phyloP scores from a whole-genome alignment of 2,329 filamentous ascomycete species.

The Fusarium tricinctum region DNA sequence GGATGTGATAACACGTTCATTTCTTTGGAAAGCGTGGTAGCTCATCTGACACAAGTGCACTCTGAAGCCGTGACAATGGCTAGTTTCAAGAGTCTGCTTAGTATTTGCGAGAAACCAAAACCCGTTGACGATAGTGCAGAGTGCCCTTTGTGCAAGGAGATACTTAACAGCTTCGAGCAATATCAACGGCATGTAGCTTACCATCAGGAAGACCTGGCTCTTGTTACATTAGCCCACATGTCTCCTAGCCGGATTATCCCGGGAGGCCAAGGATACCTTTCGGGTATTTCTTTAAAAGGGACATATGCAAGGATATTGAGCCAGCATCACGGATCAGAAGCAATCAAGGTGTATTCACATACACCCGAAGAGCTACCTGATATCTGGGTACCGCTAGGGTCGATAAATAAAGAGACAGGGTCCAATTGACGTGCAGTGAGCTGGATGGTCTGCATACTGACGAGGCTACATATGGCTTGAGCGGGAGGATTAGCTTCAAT shows the following conservation, averaged over 20 bases:
- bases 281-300: no score
- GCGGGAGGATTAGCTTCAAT: no score
- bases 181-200: slow-evolving; percentile 7
- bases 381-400: no score
- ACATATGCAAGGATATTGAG: no score
- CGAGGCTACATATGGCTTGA: no score
- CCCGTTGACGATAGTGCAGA: rapidly evolving
- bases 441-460: no score
- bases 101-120: rapidly evolving
- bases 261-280: no score
- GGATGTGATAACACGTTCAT: not conserved
- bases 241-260: no score
- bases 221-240: slow-evolving; percentile 2
- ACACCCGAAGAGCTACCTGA: no score
- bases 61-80: rapidly evolving
- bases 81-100: rapidly evolving
- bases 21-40: rapidly evolving
- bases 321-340: not conserved
- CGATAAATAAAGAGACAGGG: no score
- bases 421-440: no score
- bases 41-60: not conserved
- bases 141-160: not conserved
- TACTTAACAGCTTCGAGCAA: rapidly evolving
- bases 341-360: no score
- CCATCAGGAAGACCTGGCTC: slow-evolving; percentile 18